phyloP scores from a whole-genome alignment of 2,329 filamentous ascomycete genomes.

The Westerdykella ornata region DNA sequence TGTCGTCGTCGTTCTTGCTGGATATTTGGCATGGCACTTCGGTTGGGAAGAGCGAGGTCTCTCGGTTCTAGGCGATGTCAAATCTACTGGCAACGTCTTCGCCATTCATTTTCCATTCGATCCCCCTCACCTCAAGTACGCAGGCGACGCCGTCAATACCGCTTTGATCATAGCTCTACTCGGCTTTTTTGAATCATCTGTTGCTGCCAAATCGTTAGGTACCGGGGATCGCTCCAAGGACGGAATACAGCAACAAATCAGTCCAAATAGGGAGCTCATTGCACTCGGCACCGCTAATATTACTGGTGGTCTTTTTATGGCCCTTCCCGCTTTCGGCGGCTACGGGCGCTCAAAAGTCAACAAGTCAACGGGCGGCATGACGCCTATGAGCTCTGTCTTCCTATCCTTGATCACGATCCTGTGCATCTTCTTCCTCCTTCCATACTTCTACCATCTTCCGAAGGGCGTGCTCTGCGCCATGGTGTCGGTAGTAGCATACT shows the following conservation, averaged over 20 bases:
- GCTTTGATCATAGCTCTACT: slow-evolving; percentile 89
- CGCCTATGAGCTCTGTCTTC: slow-evolving; percentile 87
- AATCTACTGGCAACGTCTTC: slow-evolving; percentile 66
- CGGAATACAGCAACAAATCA: slow-evolving; percentile 73
- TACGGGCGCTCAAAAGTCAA: slow-evolving; percentile 97
- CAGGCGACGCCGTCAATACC: slow-evolving; percentile 80
- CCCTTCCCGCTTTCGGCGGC: slow-evolving; percentile 87
- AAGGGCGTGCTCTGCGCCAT: slow-evolving; percentile 91
- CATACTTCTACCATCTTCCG: slow-evolving; percentile 93
- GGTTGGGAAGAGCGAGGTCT: slow-evolving; percentile 76
- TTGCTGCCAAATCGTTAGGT: slow-evolving; percentile 80
- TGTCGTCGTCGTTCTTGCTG: slow-evolving; percentile 76
- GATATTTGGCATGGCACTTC: slow-evolving; percentile 68
- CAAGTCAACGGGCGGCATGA: slow-evolving; percentile 81
- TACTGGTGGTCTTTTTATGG: slow-evolving; percentile 86
- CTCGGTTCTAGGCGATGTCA: slow-evolving; percentile 73
- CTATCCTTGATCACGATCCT: slow-evolving; percentile 75
- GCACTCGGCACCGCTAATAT: slow-evolving; percentile 86
- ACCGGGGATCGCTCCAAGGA: slow-evolving; percentile 49
- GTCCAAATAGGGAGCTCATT: slow-evolving; percentile 87
- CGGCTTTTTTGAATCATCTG: slow-evolving; percentile 97
- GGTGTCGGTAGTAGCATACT: slow-evolving; percentile 92
- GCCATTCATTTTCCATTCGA: slow-evolving; percentile 82
- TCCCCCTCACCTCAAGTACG: slow-evolving; percentile 67
- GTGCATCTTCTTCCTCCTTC: slow-evolving; percentile 73